Percentiles rank a stretch among this genome's conserved stretches.
Conservation (phyloP, 2,329 filamentous ascomycete genomes). For the Venturia asperata region DNA sequence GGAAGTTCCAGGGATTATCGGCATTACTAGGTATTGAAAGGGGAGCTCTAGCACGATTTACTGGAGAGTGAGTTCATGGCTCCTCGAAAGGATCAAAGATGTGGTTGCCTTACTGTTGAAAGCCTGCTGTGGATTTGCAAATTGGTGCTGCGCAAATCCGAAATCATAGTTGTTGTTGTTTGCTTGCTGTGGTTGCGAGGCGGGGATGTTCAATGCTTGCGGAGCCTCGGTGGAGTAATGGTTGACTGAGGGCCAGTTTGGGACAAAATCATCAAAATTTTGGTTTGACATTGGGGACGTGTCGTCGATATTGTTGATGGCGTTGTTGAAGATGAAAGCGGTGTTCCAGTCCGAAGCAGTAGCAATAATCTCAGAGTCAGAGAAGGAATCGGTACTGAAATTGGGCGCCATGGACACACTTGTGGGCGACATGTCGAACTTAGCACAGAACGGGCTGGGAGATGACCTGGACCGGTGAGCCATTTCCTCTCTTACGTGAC, state of each 20-base stretch:
- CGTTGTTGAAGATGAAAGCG: not conserved
- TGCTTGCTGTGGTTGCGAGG: not conserved
- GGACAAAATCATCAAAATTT: slow-evolving; percentile 5
- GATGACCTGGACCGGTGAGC: slow-evolving; percentile 25
- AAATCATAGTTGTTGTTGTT: not conserved
- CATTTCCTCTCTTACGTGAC: slow-evolving; percentile 20
- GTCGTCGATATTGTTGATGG: not conserved
- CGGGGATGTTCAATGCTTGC: not conserved
- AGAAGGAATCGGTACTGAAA: slow-evolving; percentile 2
- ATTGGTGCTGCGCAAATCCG: not conserved
- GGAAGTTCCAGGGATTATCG: not conserved
- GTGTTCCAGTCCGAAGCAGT: not conserved
- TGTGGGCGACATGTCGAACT: not conserved
- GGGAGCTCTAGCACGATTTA: not conserved
- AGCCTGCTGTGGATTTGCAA: slow-evolving; percentile 5
- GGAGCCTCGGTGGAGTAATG: not conserved
- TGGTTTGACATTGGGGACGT: slow-evolving; percentile 1
- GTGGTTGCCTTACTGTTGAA: not conserved
- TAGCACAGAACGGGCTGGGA: slow-evolving; percentile 1
- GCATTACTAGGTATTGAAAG: not conserved
- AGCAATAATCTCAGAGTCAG: not conserved
- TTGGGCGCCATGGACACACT: not conserved
- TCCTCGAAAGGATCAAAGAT: no score
- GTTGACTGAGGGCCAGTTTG: not conserved
- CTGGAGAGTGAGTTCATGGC: not conserved